Evolutionary conservation across 1,284 basidiomycete genomes (phyloP), one percentile per base, ranked within the genome.

Genomic region (Limonomyces culmigenus): DNA sequence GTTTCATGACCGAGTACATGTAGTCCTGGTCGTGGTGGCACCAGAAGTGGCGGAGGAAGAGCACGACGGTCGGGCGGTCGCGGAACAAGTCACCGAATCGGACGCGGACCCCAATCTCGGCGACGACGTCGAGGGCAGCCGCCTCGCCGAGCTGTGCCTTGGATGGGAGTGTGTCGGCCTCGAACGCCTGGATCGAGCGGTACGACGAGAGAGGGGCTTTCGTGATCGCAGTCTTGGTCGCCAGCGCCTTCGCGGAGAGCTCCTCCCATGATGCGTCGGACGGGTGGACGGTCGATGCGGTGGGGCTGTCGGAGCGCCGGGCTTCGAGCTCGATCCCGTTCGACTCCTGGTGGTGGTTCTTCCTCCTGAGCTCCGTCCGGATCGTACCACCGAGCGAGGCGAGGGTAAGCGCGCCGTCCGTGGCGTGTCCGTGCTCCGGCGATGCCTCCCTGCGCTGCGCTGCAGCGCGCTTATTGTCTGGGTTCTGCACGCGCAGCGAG

Each of bases 21-120:
- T 91, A 93, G 49, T 89, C 83, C 49, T 87, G 83, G 51, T 83
- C 86, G 20, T 74, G 56, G 3, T 79, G 74, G 47, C 84, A 89
- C 74, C 74, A 77, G 50, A 84, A 81, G 51, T 83, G 77, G 29
- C 80, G 62, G 43, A 83, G 68, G 55, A 84, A 83, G 33, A 78
- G 51, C 36, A 89, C 74, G 39, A 89, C 65, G 1, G 79, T 81
- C 50, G 63, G 67, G 47, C 67, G 65, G 8, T 62, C 56, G 35
- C 60, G 61, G 50, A 86, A 79, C 19, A 92, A 51, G 33, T 80
- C 70, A 2, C 81, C 78, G 43, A 92, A 91, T 18, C 58, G 60
- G 29, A 81, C 58, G 8, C 66, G 60, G 5, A 70, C 45, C 13
- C 84, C 86, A 20, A 69, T 68, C 47, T 81, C 74, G 35, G 70